Evolutionary conservation across 768 basidiomycete genomes (phyloP), one percentile per base, ranked within the genome.

Genomic region (Amanita fuliginea): DNA sequence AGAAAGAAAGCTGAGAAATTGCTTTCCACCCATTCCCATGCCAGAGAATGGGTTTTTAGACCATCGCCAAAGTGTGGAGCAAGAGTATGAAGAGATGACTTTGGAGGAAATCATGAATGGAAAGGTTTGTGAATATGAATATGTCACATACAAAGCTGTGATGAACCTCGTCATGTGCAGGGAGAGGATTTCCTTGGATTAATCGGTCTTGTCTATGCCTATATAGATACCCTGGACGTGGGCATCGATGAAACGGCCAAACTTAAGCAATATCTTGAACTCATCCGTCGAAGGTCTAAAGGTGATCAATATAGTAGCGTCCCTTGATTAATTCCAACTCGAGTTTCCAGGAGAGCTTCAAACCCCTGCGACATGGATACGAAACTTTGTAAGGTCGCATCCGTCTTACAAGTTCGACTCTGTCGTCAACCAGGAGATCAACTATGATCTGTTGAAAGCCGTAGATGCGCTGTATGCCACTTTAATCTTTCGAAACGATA

Each of bases 61-160:
- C 3, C 55, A 62, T 34, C 60, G 60, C 42, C 65, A 65, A 8
- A 72, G 77, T 0, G 70, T 92, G 5, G 78, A 83, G 33, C 80
- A 89, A 6, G 93, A 97, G 64, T 94, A 90, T 54, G 89, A 83
- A 57, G 90, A 95, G 62, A 93, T 95, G 84, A 78, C 86, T 0
- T 76, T 97, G 63, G 70, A 89, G 53, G 91, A 97, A 66, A 88
- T 98, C 45, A 84, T 99, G 65, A 90, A 86, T 57, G 96, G 96
- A n/a, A 87, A 88, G 76, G 86, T 83, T 52, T 45, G 68, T 54
- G 2, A 13, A 21, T 28, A 19, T 54, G 2, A 13, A 21, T 28
- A 19, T 30, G 18, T 45, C 51, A 52, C 47, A 43, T 21, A 8
- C 24, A 18, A 13, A 19, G 33, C 24, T 44, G 43, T 42, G 13